phyloP scores from a whole-genome alignment of 164 flowering plant species.

The Brasenia schreberi region DNA sequence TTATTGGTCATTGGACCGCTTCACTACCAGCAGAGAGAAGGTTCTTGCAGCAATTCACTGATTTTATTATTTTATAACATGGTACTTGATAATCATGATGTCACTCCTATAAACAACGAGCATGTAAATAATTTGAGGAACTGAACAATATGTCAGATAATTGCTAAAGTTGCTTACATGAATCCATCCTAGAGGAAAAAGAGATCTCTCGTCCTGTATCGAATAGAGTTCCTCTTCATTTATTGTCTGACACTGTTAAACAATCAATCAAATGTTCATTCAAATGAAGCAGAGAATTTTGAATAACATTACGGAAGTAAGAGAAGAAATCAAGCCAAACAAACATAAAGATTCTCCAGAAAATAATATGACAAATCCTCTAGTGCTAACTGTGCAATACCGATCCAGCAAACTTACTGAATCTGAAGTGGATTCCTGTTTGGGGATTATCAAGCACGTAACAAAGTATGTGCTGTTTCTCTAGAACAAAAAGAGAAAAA shows the following conservation, averaged over 20 bases:
- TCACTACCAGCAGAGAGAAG: too few species aligned
- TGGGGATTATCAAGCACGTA: slow-evolving; percentile 66
- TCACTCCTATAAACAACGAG: too few species aligned
- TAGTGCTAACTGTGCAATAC: neutral
- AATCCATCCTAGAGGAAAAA: slow-evolving; percentile 80
- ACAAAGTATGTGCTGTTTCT: slow-evolving; percentile 40
- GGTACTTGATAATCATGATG: too few species aligned
- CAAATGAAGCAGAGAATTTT: neutral
- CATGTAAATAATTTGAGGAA: neutral
- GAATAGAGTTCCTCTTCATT: slow-evolving; percentile 66
- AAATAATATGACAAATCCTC: too few species aligned
- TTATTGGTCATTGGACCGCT: too few species aligned
- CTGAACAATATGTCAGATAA: neutral
- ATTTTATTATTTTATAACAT: too few species aligned
- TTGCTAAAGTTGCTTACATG: slow-evolving; percentile 35
- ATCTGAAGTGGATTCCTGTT: slow-evolving; percentile 60
- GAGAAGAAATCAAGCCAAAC: too few species aligned
- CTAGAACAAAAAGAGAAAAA: slow-evolving; percentile 18
- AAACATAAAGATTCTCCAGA: too few species aligned
- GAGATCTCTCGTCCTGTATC: slow-evolving; percentile 51
- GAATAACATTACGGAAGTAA: neutral
- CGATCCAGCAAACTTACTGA: slow-evolving; percentile 18
- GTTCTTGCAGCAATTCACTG: too few species aligned
- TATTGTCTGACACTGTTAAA: slow-evolving; percentile 53
- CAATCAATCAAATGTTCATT: too few species aligned